Evolutionary conservation across 2,329 filamentous ascomycete species (phyloP).

Genomic region (Lachnellula arida): DNA sequence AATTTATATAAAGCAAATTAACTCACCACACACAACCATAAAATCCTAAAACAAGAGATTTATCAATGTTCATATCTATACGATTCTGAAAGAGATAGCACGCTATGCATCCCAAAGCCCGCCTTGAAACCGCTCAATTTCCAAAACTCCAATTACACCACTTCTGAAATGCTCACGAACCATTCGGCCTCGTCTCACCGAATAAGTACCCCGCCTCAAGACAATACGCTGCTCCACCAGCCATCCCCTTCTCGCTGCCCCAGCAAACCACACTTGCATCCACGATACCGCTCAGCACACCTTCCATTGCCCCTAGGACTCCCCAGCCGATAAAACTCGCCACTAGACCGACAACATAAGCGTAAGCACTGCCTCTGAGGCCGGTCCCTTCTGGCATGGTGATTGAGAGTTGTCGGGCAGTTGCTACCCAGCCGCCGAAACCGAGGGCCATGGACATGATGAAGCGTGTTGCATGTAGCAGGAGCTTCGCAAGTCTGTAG

Average conservation of each 20-base stretch:
- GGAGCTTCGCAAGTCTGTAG: slow-evolving; percentile 84
- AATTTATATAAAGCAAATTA: no score
- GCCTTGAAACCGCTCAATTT: neutral
- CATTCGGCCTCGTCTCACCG: slow-evolving; percentile 51
- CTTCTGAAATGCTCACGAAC: neutral
- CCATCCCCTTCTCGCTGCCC: slow-evolving; percentile 76
- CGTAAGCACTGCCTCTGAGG: slow-evolving; percentile 79
- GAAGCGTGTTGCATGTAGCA: slow-evolving; percentile 85
- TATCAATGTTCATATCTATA: neutral
- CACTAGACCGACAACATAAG: slow-evolving; percentile 88
- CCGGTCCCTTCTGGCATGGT: slow-evolving; percentile 46
- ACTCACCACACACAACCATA: no score
- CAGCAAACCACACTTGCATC: slow-evolving; percentile 91
- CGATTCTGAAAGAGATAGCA: neutral
- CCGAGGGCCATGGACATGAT: slow-evolving; percentile 88
- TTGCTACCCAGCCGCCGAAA: slow-evolving; percentile 95
- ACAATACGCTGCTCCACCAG: slow-evolving; percentile 72
- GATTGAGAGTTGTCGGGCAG: slow-evolving; percentile 71
- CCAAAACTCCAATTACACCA: neutral
- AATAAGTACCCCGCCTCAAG: slow-evolving; percentile 88
- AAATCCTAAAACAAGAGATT: no score
- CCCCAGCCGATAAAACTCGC: slow-evolving; percentile 95
- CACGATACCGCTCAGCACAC: slow-evolving; percentile 78
- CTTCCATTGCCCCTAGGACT: slow-evolving; percentile 85
- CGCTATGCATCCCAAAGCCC: neutral